A percentile compares a stretch with the other conserved stretches of the same genome.
These are phyloP conservation scores for Catunica adiposa DNA, from an alignment of 2,329 filamentous ascomycete genomes.

Conservation along the genomic window DNA sequence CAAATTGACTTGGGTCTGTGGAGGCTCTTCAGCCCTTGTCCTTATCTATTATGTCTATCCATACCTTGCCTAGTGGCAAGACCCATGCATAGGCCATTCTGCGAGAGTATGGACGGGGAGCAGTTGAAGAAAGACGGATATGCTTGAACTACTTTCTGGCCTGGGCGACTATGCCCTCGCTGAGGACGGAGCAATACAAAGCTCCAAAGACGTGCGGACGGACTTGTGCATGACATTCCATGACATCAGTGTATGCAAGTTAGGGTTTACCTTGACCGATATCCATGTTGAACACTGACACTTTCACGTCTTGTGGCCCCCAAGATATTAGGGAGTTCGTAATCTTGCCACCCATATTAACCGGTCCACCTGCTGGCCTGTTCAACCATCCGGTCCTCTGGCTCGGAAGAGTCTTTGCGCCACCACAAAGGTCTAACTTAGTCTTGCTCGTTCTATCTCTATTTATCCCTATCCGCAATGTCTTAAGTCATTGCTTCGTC, in stretches of 20 bases:
- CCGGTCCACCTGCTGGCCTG: not conserved
- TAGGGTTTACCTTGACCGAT: not conserved
- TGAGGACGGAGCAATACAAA: too few relatives aligned
- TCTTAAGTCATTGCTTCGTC: not conserved
- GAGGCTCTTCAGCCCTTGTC: not conserved
- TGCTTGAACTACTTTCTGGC: too few relatives aligned
- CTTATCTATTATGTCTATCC: not conserved
- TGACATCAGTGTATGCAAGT: too few relatives aligned
- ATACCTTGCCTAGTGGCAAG: not conserved
- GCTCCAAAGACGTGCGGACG: too few relatives aligned
- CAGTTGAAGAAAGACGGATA: too few relatives aligned
- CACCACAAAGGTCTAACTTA: not conserved
- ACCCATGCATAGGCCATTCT: too few relatives aligned
- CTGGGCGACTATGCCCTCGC: too few relatives aligned
- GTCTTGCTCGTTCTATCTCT: not conserved
- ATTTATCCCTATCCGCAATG: not conserved
- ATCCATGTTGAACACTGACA: not conserved
- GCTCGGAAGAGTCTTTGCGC: not conserved
- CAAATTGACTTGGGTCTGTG: not conserved
- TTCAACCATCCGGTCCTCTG: not conserved
- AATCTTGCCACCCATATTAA: not conserved
- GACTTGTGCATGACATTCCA: too few relatives aligned
- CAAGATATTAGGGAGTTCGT: not conserved
- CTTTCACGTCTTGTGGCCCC: not conserved
- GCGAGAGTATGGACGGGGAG: too few relatives aligned